These are phyloP conservation scores for Chionographis japonica DNA, from an alignment of 106 monocot species.

Conservation along the genomic window DNA sequence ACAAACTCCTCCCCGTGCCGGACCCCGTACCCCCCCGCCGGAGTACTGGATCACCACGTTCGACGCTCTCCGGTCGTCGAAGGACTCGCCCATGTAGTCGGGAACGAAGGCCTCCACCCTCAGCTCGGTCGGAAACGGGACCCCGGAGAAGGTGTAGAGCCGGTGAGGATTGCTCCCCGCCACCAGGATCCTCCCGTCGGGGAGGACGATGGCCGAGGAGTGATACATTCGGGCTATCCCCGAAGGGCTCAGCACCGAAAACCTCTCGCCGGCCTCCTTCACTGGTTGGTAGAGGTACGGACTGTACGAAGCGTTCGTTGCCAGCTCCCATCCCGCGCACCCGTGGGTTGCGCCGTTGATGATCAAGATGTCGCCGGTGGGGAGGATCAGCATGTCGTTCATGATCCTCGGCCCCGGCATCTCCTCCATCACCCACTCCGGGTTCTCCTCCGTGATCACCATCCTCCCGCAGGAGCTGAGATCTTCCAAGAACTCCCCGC, in stretches of 20 bases:
- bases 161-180: constrained; percentile 53
- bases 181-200: constrained; percentile 45
- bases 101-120: constrained; percentile 56
- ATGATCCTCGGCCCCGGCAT: constrained; percentile 55
- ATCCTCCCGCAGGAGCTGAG: constrained; percentile 42
- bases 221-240: constrained; percentile 51
- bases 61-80: constrained; percentile 14
- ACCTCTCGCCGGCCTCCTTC: neutral
- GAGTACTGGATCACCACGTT: constrained; percentile 11
- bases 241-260: constrained; percentile 18
- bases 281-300: constrained; percentile 43
- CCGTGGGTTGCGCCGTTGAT: constrained; percentile 51
- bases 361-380: constrained; percentile 45
- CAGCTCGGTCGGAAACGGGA: constrained; percentile 46
- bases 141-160: constrained; percentile 24
- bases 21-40: constrained; percentile 1
- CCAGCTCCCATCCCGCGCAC: constrained; percentile 42
- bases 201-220: constrained; percentile 37
- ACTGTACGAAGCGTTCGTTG: constrained; percentile 15
- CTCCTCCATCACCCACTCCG: constrained; percentile 48
- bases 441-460: constrained; percentile 30
- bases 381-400: constrained; percentile 63
- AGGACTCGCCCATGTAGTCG: constrained; percentile 22
- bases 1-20: constrained; percentile 33
- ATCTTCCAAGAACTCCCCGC: constrained; percentile 9